These are phyloP conservation scores for Penicillium soppii DNA, from an alignment of 495 filamentous ascomycete genomes.

Conservation along the genomic window DNA sequence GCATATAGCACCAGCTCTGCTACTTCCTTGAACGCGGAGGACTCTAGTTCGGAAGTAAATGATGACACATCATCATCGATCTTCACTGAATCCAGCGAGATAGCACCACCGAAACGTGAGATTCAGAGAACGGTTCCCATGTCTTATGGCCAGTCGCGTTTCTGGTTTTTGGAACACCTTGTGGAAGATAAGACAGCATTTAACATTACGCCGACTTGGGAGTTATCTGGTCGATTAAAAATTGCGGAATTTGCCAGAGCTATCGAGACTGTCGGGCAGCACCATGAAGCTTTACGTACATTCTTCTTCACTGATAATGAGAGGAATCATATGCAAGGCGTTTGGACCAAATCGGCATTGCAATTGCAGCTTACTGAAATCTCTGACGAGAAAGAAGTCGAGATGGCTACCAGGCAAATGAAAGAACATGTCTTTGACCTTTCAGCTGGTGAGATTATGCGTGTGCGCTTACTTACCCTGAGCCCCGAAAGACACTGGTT, in stretches of 20 bases:
- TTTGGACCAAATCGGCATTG: conserved; percentile 18
- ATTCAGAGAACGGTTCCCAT: conserved; percentile 18
- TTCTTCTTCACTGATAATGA: conserved; percentile 29
- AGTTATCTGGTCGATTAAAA: conserved; percentile 16
- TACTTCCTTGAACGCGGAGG: conserved; percentile 6
- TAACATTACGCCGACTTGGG: conserved; percentile 27
- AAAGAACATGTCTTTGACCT: conserved; percentile 28
- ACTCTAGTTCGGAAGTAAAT: conserved; percentile 17
- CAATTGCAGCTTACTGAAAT: conserved; percentile 16
- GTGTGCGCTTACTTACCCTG: conserved; percentile 24
- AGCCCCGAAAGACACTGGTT: conserved; percentile 22
- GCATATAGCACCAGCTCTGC: conserved; percentile 12
- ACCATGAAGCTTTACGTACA: conserved; percentile 48
- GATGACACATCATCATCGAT: conserved; percentile 11
- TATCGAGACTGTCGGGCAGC: conserved; percentile 20
- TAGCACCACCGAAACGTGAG: not conserved
- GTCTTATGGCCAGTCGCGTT: conserved; percentile 42
- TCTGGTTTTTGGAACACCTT: conserved; percentile 43
- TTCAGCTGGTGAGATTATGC: conserved; percentile 27
- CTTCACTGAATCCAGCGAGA: not conserved
- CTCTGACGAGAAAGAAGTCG: conserved; percentile 8
- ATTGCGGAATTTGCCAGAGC: conserved; percentile 30
- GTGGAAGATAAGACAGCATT: conserved; percentile 36
- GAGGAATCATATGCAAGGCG: conserved; percentile 19
- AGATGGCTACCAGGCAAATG: conserved; percentile 12